Evolutionary conservation across 2,329 filamentous ascomycete species (phyloP), one percentile per base, ranked within the genome.

Genomic region (Fusarium dimerum): DNA sequence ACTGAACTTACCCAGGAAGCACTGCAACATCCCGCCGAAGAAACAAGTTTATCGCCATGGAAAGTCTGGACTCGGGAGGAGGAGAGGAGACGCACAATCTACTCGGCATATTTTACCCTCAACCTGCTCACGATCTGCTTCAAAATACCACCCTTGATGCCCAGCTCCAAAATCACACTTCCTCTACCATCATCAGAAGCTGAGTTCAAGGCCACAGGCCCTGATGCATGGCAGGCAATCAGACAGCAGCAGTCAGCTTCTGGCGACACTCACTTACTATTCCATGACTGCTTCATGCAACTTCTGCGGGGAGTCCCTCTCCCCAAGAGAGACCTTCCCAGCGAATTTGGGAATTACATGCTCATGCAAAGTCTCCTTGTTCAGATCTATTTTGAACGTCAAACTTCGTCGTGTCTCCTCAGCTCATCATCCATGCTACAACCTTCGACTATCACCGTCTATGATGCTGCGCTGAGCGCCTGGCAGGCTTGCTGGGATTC

Each of bases 121-220:
- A 84, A 84, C 60, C 72, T 85, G 2, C 82, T 85, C 55, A 82
- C 78, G 34, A 82, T 85, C 48, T 82, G 82, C 60, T 85, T 84
- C 70, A 81, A 84, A 64, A 80, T 83, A 13, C 80, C 82, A 29
- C 82, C 83, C 0, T 70, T 83, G 41, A 77, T 85, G 26, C 63
- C 82, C 47, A 83, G 32, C 36, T 20, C 36, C 41, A 2, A 30
- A 16, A 17, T 39, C 36, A 39, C 12, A 13, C 43, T 76, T 76
- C 47, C 65, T 83, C 75, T 85, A 57, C 82, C 82, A 1, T 80
- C 76, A 54, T 77, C 75, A 43, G 76, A 77, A 34, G 76, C 78
- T 20, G 76, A 81, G 51, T 85, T 81, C 77, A 80, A 79, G 59
- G 80, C 82, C 3, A 68, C 70, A 11, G 79, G 74, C 38, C 74